These are phyloP conservation scores for Hymenoscyphus infarciens DNA, from an alignment of 2,329 filamentous ascomycete genomes.

Conservation along the genomic window DNA sequence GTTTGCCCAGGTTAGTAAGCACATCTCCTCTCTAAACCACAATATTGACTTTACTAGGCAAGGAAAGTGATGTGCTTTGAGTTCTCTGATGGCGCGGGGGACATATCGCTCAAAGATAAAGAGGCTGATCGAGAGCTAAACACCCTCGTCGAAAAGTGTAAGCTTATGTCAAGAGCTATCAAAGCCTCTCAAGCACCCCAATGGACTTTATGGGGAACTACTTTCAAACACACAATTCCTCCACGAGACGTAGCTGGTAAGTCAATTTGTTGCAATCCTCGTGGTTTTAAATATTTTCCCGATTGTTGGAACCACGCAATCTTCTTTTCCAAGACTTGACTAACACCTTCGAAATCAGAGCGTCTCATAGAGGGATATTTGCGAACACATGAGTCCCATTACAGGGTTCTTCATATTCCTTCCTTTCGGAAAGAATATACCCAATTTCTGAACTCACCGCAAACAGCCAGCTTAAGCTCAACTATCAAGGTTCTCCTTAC, in stretches of 20 bases:
- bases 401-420: slow-evolving; percentile 45
- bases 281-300: too few relatives aligned
- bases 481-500: slow-evolving; percentile 27
- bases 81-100: background rate
- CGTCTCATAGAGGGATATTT: slow-evolving; percentile 3
- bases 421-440: slow-evolving; percentile 44
- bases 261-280: too few relatives aligned
- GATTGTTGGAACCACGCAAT: too few relatives aligned
- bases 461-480: slow-evolving; percentile 14
- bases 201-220: slow-evolving; percentile 15
- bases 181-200: slow-evolving; percentile 20
- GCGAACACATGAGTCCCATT: slow-evolving; percentile 41
- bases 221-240: slow-evolving; percentile 23
- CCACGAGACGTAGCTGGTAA: slow-evolving; percentile 12
- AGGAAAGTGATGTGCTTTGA: slow-evolving; percentile 12
- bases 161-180: slow-evolving; percentile 20
- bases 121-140: slow-evolving; percentile 7
- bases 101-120: slow-evolving; percentile 6
- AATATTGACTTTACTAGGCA: slow-evolving; percentile 8
- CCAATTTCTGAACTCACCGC: slow-evolving; percentile 39
- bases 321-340: too few relatives aligned
- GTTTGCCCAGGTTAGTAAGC: slow-evolving; percentile 23
- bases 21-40: background rate
- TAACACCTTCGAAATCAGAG: too few relatives aligned
- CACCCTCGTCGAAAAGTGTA: slow-evolving; percentile 21